phyloP scores from a whole-genome alignment of 2,329 filamentous ascomycete genomes.

The Periconia sp. region DNA sequence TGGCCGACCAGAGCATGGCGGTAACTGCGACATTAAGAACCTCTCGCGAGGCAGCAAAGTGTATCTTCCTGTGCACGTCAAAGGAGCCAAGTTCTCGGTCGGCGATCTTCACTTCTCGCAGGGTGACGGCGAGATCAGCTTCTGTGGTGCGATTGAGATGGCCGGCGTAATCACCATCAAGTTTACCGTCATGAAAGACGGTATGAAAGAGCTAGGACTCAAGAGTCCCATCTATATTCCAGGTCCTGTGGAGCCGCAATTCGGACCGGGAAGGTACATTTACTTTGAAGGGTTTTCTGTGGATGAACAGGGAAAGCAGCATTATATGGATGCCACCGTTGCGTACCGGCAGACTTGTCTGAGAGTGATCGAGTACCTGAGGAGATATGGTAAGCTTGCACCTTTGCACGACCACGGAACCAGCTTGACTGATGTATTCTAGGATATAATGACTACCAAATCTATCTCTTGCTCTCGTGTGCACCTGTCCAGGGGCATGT shows the following conservation, averaged over 20 bases:
- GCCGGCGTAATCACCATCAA: slow-evolving; percentile 90
- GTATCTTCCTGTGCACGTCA: slow-evolving; percentile 85
- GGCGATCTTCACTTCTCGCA: slow-evolving; percentile 51
- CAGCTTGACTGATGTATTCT: not conserved
- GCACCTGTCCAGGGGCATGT: slow-evolving; percentile 88
- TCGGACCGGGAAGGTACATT: slow-evolving; percentile 79
- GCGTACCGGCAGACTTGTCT: slow-evolving; percentile 85
- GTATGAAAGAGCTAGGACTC: slow-evolving; percentile 74
- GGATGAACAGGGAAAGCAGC: slow-evolving; percentile 86
- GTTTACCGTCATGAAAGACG: slow-evolving; percentile 84
- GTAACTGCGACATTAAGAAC: slow-evolving; percentile 93
- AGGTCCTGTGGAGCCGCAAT: slow-evolving; percentile 86
- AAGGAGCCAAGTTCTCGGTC: slow-evolving; percentile 86
- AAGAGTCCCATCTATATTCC: slow-evolving; percentile 86
- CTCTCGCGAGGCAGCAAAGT: slow-evolving; percentile 79
- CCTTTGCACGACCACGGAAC: not conserved
- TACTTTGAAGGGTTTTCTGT: slow-evolving; percentile 92
- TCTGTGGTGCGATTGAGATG: slow-evolving; percentile 83
- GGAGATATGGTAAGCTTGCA: slow-evolving; percentile 65
- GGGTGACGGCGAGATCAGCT: slow-evolving; percentile 71
- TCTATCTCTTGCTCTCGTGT: slow-evolving; percentile 83
- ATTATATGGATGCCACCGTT: slow-evolving; percentile 85
- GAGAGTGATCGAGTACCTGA: slow-evolving; percentile 79
- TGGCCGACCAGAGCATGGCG: slow-evolving; percentile 82
- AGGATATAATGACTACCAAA: slow-evolving; percentile 73